These are phyloP conservation scores for Tolypocladium nubicola DNA, from an alignment of 2,329 filamentous ascomycete species.

Conservation along the genomic window DNA sequence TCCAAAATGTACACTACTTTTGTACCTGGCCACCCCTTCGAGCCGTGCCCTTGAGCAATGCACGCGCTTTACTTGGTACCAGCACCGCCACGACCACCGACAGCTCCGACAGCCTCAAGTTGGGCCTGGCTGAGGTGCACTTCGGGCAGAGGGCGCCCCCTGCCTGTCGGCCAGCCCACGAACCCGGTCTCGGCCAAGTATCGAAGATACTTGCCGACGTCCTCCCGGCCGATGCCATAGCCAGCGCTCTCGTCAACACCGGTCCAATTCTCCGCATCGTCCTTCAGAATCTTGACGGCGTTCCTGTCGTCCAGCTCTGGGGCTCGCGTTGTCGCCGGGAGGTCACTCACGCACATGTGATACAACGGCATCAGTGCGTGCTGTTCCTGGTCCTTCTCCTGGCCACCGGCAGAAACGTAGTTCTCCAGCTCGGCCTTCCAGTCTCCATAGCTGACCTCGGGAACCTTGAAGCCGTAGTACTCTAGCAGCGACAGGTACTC, in stretches of 20 bases:
- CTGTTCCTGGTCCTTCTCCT: conserved; percentile 17
- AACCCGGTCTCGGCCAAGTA: conserved; percentile 19
- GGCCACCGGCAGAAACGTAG: conserved; percentile 13
- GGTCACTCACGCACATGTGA: conserved; percentile 59
- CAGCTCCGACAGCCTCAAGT: conserved; percentile 9
- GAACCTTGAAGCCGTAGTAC: conserved; percentile 62
- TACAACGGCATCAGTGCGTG: conserved; percentile 48
- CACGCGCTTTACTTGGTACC: conserved; percentile 1
- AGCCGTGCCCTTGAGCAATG: neutral
- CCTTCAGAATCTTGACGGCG: conserved; percentile 51
- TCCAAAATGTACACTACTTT: neutral
- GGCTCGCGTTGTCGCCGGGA: conserved; percentile 57
- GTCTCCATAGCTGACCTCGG: conserved; percentile 57
- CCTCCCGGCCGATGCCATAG: conserved; percentile 15
- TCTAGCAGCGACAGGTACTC: conserved; percentile 61
- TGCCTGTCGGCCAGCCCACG: conserved; percentile 15
- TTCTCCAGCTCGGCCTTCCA: conserved; percentile 19
- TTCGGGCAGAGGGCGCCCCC: conserved; percentile 14
- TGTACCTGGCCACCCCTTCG: neutral
- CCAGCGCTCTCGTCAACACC: conserved; percentile 44
- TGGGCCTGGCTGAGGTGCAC: conserved; percentile 9
- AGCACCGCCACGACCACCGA: conserved; percentile 13
- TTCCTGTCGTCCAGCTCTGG: conserved; percentile 58
- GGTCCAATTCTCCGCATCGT: conserved; percentile 50
- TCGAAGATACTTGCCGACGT: conserved; percentile 15